Evolutionary conservation across 805 yeast species (phyloP), one percentile per base, ranked within the genome.

Genomic region (Lachancea thermotolerans): DNA sequence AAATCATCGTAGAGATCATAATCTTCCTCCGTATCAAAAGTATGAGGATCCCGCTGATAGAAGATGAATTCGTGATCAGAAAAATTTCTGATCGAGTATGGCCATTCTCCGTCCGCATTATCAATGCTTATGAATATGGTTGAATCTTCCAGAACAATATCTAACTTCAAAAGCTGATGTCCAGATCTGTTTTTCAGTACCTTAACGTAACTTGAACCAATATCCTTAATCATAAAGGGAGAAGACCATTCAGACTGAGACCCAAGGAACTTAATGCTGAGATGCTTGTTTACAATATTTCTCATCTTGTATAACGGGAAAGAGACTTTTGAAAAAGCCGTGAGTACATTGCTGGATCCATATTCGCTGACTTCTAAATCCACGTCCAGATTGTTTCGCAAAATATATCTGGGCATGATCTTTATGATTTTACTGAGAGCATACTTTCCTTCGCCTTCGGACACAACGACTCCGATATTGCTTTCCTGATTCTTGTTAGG

Each of bases 381-480:
- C 38, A 75, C 75, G 1, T 66, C 69, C 27, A 84, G 66, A 40
- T 72, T 71, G 60, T 89, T 93, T 45, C 78, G 72, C 29, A 93
- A 57, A 29, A 91, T 71, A 57, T 81, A 95, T 36, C 99, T 71
- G 2, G 99, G 99, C 0, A 90, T 71, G 25, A 93, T 65, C 1
- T 85, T 79, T 2, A 93, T 78, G 29, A 90, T 81, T 57, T 87
- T 88, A 0, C 95, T 77, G 49, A 85, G 60, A 44, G 78, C 74
- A 62, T 85, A 91, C 48, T 80, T 81, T 2, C 97, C 98, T 50
- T 79, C 80, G 15, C 98, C 99, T 53, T 89, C 97, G 0, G 74
- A 64, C 10, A 87, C 77, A 27, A 77, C 71, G 25, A 90, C 65
- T 11, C 98, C 98, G 10, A 90, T 66, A 56, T 84, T 81, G 49